These are phyloP conservation scores for Tuber umbilicatum DNA, from an alignment of 495 filamentous ascomycete genomes.

Conservation along the genomic window DNA sequence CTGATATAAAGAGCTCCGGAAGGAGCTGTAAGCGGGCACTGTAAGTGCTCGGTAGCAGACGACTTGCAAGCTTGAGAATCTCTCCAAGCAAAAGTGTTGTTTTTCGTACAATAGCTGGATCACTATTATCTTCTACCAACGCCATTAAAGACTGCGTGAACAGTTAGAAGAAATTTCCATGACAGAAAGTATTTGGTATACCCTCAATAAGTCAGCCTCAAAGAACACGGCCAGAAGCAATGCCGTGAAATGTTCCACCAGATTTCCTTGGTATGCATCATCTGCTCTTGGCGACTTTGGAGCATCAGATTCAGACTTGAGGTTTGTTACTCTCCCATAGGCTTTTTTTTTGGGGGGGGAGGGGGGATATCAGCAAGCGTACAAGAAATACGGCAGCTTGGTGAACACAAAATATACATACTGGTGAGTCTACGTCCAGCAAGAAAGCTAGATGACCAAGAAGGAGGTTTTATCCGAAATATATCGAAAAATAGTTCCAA, in stretches of 20 bases:
- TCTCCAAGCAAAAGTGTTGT: constrained; percentile 85
- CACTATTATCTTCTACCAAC: constrained; percentile 63
- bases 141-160: constrained; percentile 53
- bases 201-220: constrained; percentile 69
- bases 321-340: constrained; percentile 82
- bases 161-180: neutral
- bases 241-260: constrained; percentile 88
- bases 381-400: neutral
- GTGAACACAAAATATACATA: constrained; percentile 14
- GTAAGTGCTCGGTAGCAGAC: constrained; percentile 68
- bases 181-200: constrained; percentile 42
- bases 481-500: constrained; percentile 86
- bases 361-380: constrained; percentile 17
- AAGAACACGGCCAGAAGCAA: constrained; percentile 81
- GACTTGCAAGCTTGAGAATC: constrained; percentile 78
- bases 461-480: constrained; percentile 86
- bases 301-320: constrained; percentile 56
- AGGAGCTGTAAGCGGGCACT: constrained; percentile 77
- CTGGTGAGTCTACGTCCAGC: constrained; percentile 85
- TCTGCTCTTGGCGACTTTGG: constrained; percentile 48
- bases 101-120: constrained; percentile 74
- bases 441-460: constrained; percentile 92
- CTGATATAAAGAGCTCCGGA: constrained; percentile 70
- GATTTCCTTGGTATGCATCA: constrained; percentile 64
- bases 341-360: constrained; percentile 36